Evolutionary conservation across 768 basidiomycete species (phyloP), one percentile per base, ranked within the genome.

Genomic region (Pisolithus albus): DNA sequence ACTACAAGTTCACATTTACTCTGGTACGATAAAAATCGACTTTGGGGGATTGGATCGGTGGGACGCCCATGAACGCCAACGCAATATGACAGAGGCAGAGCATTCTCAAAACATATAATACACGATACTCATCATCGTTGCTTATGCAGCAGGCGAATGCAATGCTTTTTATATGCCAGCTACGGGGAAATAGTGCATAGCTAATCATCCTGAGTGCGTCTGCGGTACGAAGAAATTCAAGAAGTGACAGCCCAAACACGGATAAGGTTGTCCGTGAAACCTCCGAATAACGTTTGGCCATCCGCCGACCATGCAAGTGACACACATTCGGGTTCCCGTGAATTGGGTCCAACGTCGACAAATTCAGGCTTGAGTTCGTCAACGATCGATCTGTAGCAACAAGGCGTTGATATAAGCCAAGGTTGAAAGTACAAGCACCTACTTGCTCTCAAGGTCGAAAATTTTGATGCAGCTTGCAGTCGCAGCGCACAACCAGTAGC

Each of bases 361-460:
- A 91, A 94, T 63, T 94, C 88, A 55, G 95, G 92, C 76, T 89
- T 92, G 78, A 98, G 91, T 75, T 98, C 95, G 62, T 98, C 96
- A 53, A 99, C 96, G 65, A 97, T 96, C 19, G 91, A 94, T 72
- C 91, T 93, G 50, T 11, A 18, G 38, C 15, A 15, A 37, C 13
- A 48, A 34, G 40, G 38, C 34, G 44, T 41, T 21, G 26, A 58
- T 34, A 39, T n/a, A 42, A 44, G 44, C 6, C 40, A 43, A 46
- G 28, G 53, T 41, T 16, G 32, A 38, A 15, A 45, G 11, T 11
- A 18, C 16, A 45, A 4, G 10, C 16, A 84, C 91, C 66, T 61
- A 92, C 92, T 97, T 98, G 86, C 88, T 91, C 84, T 99, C 95
- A 45, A 99, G 80, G 72, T 99, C 96, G 67, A 98, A 99, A 73